A percentile compares a stretch with the other conserved stretches of the same genome.
These are phyloP conservation scores for Letharia columbiana DNA, from an alignment of 495 filamentous ascomycete genomes.

Conservation along the genomic window DNA sequence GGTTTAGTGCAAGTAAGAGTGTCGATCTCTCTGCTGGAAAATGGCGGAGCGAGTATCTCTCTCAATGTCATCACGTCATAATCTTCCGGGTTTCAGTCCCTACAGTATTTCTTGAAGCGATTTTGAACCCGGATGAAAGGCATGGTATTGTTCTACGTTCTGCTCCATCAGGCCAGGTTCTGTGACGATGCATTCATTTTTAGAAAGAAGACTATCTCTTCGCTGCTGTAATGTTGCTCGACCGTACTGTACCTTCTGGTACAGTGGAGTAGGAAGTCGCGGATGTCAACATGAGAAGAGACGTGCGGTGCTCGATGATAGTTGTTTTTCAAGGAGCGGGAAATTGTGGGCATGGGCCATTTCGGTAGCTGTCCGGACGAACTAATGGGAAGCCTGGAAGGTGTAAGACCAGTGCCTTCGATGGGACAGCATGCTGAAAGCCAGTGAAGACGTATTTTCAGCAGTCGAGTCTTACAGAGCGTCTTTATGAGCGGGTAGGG, in stretches of 20 bases:
- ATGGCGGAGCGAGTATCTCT: neutral
- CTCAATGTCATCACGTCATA: neutral
- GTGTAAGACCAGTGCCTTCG: too few species aligned
- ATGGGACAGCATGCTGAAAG: too few species aligned
- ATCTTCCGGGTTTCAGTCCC: neutral
- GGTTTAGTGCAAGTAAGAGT: neutral
- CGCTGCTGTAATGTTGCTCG: slow-evolving; percentile 28
- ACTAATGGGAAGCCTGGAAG: neutral
- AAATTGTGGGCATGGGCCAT: slow-evolving; percentile 43
- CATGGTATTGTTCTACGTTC: slow-evolving; percentile 28
- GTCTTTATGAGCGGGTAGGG: too few species aligned
- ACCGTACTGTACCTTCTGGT: slow-evolving; percentile 27
- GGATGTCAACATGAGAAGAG: slow-evolving; percentile 22
- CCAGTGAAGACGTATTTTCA: too few species aligned
- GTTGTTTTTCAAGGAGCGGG: slow-evolving; percentile 42
- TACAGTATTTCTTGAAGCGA: neutral
- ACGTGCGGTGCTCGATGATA: slow-evolving; percentile 41
- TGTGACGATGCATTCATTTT: slow-evolving; percentile 29
- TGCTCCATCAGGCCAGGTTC: slow-evolving; percentile 22
- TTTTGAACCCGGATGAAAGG: neutral
- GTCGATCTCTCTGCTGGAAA: neutral
- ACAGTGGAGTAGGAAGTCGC: slow-evolving; percentile 36
- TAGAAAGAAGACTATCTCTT: slow-evolving; percentile 31
- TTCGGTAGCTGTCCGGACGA: slow-evolving; percentile 23
- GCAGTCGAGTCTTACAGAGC: too few species aligned